Conservation (phyloP, 768 basidiomycete genomes). For the Boletus sp. region DNA sequence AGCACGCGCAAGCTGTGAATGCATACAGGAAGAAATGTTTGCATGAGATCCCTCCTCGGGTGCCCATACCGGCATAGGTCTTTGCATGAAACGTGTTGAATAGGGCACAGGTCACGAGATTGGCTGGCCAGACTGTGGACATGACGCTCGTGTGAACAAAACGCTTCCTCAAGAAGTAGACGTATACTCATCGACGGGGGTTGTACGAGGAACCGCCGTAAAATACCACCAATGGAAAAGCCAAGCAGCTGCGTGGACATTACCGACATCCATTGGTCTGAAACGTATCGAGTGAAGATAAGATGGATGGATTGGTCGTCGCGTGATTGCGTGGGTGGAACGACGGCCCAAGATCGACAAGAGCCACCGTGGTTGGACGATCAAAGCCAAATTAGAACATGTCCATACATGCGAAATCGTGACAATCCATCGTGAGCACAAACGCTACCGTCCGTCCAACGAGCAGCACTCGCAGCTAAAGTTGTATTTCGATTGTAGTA, state of each 20-base stretch:
- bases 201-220: slow-evolving; percentile 60
- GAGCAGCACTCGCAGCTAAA: slow-evolving; percentile 42
- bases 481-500: slow-evolving; percentile 56
- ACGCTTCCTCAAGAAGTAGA: background rate
- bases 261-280: slow-evolving; percentile 60
- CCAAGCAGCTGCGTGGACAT: slow-evolving; percentile 75
- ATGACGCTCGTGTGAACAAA: slow-evolving; percentile 25
- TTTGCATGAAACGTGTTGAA: slow-evolving; percentile 75
- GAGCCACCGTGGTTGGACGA: background rate
- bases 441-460: background rate
- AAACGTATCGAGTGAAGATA: background rate
- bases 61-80: slow-evolving; percentile 41
- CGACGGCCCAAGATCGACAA: background rate
- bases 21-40: slow-evolving; percentile 50
- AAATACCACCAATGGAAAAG: slow-evolving; percentile 58
- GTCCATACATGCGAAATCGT: no score
- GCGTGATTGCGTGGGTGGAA: background rate
- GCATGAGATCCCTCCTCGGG: slow-evolving; percentile 47
- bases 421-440: background rate
- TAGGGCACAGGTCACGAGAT: slow-evolving; percentile 65
- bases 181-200: slow-evolving; percentile 62
- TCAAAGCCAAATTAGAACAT: no score
- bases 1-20: slow-evolving; percentile 33
- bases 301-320: background rate
- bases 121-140: slow-evolving; percentile 69